Conservation (phyloP, 768 basidiomycete species). For the Dendrothele bispora region DNA sequence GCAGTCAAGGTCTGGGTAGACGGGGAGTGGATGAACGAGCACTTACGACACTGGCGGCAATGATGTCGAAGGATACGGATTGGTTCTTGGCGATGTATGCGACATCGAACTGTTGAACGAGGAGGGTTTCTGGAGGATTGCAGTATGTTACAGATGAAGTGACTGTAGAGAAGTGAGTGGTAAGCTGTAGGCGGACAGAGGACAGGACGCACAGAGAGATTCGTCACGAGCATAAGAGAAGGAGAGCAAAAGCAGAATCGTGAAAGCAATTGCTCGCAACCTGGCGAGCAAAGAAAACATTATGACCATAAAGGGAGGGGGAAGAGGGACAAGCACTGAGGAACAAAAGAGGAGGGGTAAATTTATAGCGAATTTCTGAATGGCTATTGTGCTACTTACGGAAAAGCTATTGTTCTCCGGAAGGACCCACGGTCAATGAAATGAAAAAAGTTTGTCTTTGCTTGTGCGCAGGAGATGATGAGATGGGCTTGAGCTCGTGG, state of each 20-base stretch:
- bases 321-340: not conserved
- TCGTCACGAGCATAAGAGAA: slow-evolving; percentile 52
- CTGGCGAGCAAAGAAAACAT: slow-evolving; percentile 74
- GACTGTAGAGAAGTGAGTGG: slow-evolving; percentile 40
- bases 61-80: slow-evolving; percentile 82
- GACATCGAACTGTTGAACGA: slow-evolving; percentile 77
- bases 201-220: slow-evolving; percentile 55
- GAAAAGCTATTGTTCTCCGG: slow-evolving; percentile 16
- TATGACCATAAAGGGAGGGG: slow-evolving; percentile 30
- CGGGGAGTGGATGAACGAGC: not conserved
- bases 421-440: no score
- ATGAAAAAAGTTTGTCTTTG: no score
- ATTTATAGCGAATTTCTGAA: no score
- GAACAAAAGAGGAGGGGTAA: slow-evolving; percentile 4
- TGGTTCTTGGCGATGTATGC: slow-evolving; percentile 68
- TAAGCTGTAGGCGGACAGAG: slow-evolving; percentile 9
- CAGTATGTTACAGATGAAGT: slow-evolving; percentile 90
- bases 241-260: slow-evolving; percentile 26
- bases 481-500: no score
- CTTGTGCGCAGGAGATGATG: no score
- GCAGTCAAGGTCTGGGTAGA: slow-evolving; percentile 14
- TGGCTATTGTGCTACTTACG: slow-evolving; percentile 16
- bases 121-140: slow-evolving; percentile 73
- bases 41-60: slow-evolving; percentile 84
- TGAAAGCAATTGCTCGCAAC: slow-evolving; percentile 59